These are phyloP conservation scores for Mycena citricolor DNA, from an alignment of 1,284 basidiomycete genomes.

Conservation along the genomic window DNA sequence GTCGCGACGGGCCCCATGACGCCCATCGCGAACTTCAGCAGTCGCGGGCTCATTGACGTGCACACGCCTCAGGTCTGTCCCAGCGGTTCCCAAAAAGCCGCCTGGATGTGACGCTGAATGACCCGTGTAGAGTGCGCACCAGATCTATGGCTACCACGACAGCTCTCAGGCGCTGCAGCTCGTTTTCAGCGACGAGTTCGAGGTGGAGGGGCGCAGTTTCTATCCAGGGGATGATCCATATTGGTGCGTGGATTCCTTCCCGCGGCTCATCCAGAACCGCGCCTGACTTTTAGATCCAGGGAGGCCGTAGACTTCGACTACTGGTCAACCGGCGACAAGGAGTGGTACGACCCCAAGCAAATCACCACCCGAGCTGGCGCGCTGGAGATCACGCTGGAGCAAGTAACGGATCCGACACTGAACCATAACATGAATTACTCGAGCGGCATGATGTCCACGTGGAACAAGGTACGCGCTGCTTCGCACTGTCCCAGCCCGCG, in stretches of 20 bases:
- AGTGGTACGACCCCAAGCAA: conserved; percentile 77
- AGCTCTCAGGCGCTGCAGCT: conserved; percentile 50
- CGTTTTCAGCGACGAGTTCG: conserved; percentile 78
- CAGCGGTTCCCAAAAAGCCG: not conserved
- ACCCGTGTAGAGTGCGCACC: conserved; percentile 72
- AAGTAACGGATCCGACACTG: conserved; percentile 40
- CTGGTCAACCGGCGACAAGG: conserved; percentile 50
- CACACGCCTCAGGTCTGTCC: conserved; percentile 3
- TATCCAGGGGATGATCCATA: conserved; percentile 34
- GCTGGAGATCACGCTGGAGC: conserved; percentile 77
- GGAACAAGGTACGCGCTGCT: conserved; percentile 33
- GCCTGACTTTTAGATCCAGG: conserved; percentile 11
- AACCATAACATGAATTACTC: conserved; percentile 73
- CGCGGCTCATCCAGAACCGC: conserved; percentile 1
- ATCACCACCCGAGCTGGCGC: conserved; percentile 78
- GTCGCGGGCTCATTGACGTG: conserved; percentile 36
- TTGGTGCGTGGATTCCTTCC: conserved; percentile 1
- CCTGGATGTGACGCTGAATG: conserved; percentile 27
- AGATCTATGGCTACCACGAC: conserved; percentile 54
- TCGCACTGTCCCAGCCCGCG: not conserved
- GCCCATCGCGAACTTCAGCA: conserved; percentile 26
- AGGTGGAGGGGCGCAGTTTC: conserved; percentile 65
- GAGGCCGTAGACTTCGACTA: conserved; percentile 48
- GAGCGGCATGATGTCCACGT: conserved; percentile 41
- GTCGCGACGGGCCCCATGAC: not conserved